Evolutionary conservation across 78 protist genomes (phyloP).

Genomic region (Dictyostelium brefeldianum): DNA sequence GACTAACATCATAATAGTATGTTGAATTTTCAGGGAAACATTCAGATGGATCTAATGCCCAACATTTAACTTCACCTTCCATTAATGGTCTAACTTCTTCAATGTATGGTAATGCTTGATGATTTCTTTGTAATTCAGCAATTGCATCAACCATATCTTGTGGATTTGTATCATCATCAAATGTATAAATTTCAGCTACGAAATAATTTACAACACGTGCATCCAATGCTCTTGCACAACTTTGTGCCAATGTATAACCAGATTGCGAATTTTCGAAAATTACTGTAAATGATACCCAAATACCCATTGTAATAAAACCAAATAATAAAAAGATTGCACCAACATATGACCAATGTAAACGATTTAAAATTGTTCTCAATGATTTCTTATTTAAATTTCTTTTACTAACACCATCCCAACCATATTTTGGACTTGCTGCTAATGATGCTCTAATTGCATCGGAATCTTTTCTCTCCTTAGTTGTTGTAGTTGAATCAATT

Average conservation of each 20-base stretch:
- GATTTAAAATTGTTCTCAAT: not conserved
- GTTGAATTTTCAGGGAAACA: not conserved
- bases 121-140: slow-evolving; percentile 15
- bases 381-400: slow-evolving; percentile 60
- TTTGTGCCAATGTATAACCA: slow-evolving; percentile 1
- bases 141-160: not conserved
- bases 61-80: slow-evolving; percentile 57
- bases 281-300: not conserved
- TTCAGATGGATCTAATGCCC: not conserved
- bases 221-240: slow-evolving; percentile 12
- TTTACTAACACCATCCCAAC: slow-evolving; percentile 67
- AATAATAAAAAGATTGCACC: slow-evolving; percentile 42
- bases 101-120: slow-evolving; percentile 28
- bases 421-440: not conserved
- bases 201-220: slow-evolving; percentile 1
- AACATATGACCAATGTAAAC: slow-evolving; percentile 37
- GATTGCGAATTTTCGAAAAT: not conserved
- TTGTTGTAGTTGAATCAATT: not conserved
- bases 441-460: not conserved
- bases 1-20: not conserved
- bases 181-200: not conserved
- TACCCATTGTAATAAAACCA: slow-evolving; percentile 57
- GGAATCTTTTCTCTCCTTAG: not conserved
- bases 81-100: slow-evolving; percentile 29
- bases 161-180: not conserved